Percentiles rank a stretch among this genome's conserved stretches.
Evolutionary conservation across 2,329 filamentous ascomycete species (phyloP).

Genomic region (Talaromyces sp.): DNA sequence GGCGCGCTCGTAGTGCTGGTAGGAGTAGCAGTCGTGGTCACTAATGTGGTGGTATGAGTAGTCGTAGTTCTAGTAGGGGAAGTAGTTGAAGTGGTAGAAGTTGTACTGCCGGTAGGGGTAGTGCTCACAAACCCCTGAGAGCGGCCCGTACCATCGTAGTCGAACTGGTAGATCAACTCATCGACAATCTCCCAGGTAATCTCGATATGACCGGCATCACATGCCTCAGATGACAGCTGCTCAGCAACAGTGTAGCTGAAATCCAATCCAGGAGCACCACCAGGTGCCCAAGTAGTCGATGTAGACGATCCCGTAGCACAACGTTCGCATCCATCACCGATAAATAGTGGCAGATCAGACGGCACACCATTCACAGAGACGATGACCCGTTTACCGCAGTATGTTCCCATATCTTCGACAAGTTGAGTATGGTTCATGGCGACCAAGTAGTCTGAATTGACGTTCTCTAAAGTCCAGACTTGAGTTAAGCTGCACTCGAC

Average conservation of each 20-base stretch:
- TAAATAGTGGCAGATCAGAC: constrained; percentile 14
- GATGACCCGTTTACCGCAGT: constrained; percentile 15
- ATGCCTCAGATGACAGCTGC: constrained; percentile 5
- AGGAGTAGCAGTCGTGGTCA: constrained; percentile 10
- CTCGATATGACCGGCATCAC: constrained; percentile 14
- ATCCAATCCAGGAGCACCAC: constrained; percentile 14
- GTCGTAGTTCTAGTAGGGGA: neutral
- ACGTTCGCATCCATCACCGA: constrained; percentile 16
- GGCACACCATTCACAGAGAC: constrained; percentile 16
- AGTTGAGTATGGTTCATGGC: constrained; percentile 18
- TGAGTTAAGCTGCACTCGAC: constrained; percentile 18
- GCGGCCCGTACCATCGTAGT: constrained; percentile 6
- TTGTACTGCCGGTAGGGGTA: neutral
- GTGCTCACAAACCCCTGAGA: constrained; percentile 12
- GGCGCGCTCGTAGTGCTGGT: neutral
- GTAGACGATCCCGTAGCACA: constrained; percentile 6
- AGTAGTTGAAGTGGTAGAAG: neutral
- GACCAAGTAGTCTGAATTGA: constrained; percentile 16
- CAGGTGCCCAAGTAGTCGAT: neutral
- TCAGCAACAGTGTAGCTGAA: constrained; percentile 12
- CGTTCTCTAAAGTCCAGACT: constrained; percentile 14
- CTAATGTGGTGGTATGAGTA: constrained; percentile 5
- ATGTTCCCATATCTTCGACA: constrained; percentile 10
- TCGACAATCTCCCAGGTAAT: constrained; percentile 18
- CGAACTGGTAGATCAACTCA: constrained; percentile 16